Evolutionary conservation across 495 filamentous ascomycete genomes (phyloP).

Genomic region (Hypoxylon lenormandii): DNA sequence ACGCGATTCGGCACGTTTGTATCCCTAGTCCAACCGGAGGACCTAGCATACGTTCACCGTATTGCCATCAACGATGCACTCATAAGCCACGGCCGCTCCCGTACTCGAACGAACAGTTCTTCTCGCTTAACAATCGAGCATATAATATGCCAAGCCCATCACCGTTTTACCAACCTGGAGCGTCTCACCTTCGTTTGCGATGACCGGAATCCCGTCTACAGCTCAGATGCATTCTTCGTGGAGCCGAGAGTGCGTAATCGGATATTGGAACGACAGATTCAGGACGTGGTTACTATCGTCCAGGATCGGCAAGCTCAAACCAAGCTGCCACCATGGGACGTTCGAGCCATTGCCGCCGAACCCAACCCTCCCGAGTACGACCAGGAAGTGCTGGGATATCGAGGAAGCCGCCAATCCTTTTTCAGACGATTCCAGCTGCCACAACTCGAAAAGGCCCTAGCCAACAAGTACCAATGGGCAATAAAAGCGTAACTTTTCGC

Average conservation of each 20-base stretch:
- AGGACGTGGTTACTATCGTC: slow-evolving; percentile 17
- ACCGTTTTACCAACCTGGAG: slow-evolving; percentile 31
- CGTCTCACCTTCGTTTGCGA: slow-evolving; percentile 45
- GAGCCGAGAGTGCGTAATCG: slow-evolving; percentile 26
- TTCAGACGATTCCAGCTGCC: slow-evolving; percentile 25
- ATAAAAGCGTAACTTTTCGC: neutral
- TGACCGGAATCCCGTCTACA: slow-evolving; percentile 39
- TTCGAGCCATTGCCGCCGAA: slow-evolving; percentile 34
- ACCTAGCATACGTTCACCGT: slow-evolving; percentile 44
- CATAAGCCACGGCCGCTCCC: slow-evolving; percentile 2
- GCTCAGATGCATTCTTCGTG: slow-evolving; percentile 38
- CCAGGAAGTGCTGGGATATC: slow-evolving; percentile 29
- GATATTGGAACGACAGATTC: slow-evolving; percentile 37
- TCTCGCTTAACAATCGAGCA: slow-evolving; percentile 20
- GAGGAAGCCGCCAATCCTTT: slow-evolving; percentile 20
- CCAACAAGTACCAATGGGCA: slow-evolving; percentile 1
- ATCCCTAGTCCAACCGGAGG: slow-evolving; percentile 23
- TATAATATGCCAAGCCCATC: slow-evolving; percentile 22
- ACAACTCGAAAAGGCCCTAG: slow-evolving; percentile 4
- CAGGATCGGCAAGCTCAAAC: slow-evolving; percentile 9
- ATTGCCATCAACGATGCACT: slow-evolving; percentile 48
- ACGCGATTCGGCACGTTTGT: slow-evolving; percentile 39
- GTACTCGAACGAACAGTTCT: slow-evolving; percentile 10
- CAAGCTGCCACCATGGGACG: slow-evolving; percentile 25
- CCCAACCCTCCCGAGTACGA: slow-evolving; percentile 21